Evolutionary conservation across 805 yeast genomes (phyloP).

Genomic region (Wickerhamomyces rabaulensis): DNA sequence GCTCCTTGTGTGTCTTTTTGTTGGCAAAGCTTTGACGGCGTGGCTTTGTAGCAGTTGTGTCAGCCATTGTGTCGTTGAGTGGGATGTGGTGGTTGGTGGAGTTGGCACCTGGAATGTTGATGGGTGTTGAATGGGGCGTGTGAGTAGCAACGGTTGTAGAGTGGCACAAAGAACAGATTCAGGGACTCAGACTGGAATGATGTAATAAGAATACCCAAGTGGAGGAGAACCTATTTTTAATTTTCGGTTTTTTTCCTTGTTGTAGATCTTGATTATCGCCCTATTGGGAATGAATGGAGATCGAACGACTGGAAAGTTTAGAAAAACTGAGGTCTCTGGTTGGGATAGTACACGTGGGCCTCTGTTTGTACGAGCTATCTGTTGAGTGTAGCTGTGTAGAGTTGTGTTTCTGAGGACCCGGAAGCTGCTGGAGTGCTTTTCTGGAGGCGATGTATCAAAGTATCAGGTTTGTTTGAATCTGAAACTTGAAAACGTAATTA

Average conservation of each 20-base stretch:
- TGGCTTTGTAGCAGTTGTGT: conserved; percentile 9
- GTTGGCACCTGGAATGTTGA: not conserved
- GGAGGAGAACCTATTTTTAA: not conserved
- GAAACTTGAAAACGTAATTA: not conserved
- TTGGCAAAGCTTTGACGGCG: conserved; percentile 24
- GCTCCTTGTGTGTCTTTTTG: conserved; percentile 49
- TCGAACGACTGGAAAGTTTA: not conserved
- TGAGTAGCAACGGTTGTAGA: not conserved
- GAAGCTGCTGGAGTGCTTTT: not conserved
- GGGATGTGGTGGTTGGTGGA: not conserved
- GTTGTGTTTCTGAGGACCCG: not conserved
- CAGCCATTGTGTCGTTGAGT: conserved; percentile 5
- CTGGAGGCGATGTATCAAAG: not conserved
- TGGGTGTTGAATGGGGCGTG: not conserved
- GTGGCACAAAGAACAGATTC: not conserved
- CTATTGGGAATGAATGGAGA: not conserved
- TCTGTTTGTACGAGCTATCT: not conserved
- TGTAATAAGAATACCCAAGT: not conserved
- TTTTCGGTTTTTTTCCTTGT: not conserved
- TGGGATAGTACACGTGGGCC: not conserved
- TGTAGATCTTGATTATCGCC: not conserved
- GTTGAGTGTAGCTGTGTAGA: not conserved
- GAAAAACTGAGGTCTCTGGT: not conserved
- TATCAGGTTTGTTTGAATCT: not conserved
- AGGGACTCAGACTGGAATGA: not conserved